Evolutionary conservation across 2,329 filamentous ascomycete species (phyloP).

Genomic region (Trichocomaceae sp.): DNA sequence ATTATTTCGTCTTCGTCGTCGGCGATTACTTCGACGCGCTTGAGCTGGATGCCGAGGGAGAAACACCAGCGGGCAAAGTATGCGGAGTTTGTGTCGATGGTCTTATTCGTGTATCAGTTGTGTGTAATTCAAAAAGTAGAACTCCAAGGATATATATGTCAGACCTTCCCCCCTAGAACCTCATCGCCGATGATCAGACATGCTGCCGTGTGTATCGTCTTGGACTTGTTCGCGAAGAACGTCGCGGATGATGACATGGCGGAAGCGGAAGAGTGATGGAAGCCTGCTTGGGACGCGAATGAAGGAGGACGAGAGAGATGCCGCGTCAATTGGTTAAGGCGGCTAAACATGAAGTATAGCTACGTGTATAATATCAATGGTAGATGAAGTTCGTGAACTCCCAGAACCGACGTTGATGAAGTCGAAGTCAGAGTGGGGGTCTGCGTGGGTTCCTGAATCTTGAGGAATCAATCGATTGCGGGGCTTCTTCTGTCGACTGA

Average conservation of each 20-base stretch:
- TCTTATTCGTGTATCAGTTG: constrained; percentile 29
- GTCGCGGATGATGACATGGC: constrained; percentile 41
- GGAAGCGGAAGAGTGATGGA: constrained; percentile 15
- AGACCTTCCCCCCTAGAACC: constrained; percentile 87
- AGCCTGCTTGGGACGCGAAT: constrained; percentile 6
- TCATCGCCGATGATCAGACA: constrained; percentile 97
- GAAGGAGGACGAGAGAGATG: constrained; percentile 61
- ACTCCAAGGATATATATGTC: not conserved
- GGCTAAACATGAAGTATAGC: constrained; percentile 59
- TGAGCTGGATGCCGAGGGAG: constrained; percentile 60
- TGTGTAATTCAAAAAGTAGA: too few species aligned
- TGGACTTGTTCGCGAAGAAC: constrained; percentile 27
- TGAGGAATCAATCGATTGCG: not conserved
- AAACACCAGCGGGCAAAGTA: constrained; percentile 63
- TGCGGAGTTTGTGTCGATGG: constrained; percentile 59
- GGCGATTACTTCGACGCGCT: constrained; percentile 84
- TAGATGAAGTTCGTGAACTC: too few species aligned
- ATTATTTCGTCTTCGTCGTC: constrained; percentile 88
- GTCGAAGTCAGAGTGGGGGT: not conserved
- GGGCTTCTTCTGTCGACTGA: not conserved
- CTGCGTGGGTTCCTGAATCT: not conserved
- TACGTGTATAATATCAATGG: not conserved
- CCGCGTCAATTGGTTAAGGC: constrained; percentile 65
- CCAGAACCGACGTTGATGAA: too few species aligned
- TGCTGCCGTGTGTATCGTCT: constrained; percentile 79